Evolutionary conservation across 2,329 filamentous ascomycete genomes (phyloP).

Genomic region (Ophiostoma fasciatum): DNA sequence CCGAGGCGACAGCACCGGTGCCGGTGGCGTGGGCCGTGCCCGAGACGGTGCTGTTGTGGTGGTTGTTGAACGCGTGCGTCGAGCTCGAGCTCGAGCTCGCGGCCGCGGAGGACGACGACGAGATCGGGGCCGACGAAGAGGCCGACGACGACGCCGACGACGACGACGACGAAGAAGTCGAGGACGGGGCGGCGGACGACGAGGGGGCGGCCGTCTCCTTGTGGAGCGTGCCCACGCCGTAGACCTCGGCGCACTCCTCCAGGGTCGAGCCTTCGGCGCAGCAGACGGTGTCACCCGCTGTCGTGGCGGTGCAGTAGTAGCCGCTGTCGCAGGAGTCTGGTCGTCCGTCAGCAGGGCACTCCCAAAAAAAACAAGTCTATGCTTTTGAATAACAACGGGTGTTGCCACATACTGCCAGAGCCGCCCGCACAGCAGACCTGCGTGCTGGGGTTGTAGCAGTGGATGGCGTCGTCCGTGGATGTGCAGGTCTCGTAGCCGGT

Average conservation of each 20-base stretch:
- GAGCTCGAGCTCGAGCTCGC: conserved; percentile 6
- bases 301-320: conserved; percentile 42
- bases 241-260: conserved; percentile 36
- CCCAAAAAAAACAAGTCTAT: too few species aligned
- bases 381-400: too few species aligned
- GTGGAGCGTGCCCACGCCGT: conserved; percentile 30
- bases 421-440: conserved; percentile 43
- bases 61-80: too few species aligned
- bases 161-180: conserved; percentile 11
- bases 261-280: conserved; percentile 42
- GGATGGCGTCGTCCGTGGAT: conserved; percentile 31
- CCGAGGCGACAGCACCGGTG: conserved; percentile 10
- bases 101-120: conserved; percentile 4
- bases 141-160: conserved; percentile 18
- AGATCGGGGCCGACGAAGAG: conserved; percentile 8
- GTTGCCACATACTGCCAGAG: conserved; percentile 35
- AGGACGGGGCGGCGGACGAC: conserved; percentile 15
- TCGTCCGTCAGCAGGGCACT: conserved; percentile 3
- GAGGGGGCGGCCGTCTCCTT: conserved; percentile 27
- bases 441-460: conserved; percentile 41
- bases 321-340: conserved; percentile 45
- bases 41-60: conserved; percentile 4
- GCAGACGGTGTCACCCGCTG: conserved; percentile 40
- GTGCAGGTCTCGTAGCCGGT: conserved; percentile 32
- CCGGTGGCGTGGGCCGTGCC: conserved; percentile 4